These are phyloP conservation scores for Trametes gibbosa DNA, from an alignment of 768 basidiomycete genomes.

Conservation along the genomic window DNA sequence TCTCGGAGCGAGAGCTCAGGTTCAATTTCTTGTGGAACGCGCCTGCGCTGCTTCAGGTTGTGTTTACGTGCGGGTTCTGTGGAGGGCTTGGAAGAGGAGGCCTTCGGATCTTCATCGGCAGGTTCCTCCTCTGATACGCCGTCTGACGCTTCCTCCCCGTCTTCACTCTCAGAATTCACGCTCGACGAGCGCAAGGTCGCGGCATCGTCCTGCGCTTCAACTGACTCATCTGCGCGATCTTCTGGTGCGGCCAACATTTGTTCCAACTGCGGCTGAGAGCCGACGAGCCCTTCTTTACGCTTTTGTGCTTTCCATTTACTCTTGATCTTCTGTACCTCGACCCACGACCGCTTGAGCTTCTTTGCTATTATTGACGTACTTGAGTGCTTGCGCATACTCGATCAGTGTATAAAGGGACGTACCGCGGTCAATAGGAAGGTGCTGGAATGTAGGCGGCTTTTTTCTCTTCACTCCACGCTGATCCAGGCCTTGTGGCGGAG, in stretches of 20 bases:
- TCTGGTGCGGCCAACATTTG: conserved; percentile 15
- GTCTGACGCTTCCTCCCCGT: not conserved
- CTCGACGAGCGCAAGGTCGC: not conserved
- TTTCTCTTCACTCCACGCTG: conserved; percentile 43
- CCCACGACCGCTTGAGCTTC: conserved; percentile 78
- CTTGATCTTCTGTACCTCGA: conserved; percentile 73
- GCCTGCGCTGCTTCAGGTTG: not conserved
- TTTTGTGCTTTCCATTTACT: conserved; percentile 77
- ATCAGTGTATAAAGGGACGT: conserved; percentile 18
- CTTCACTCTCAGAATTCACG: not conserved
- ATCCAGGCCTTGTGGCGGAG: conserved; percentile 5
- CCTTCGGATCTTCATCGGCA: not conserved
- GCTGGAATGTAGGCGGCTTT: conserved; percentile 68
- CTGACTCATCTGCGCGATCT: not conserved
- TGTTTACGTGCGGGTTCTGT: not conserved
- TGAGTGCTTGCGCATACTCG: not conserved
- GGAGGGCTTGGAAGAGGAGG: not conserved
- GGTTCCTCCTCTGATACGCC: conserved; percentile 21
- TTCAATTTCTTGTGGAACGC: conserved; percentile 7
- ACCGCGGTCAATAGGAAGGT: conserved; percentile 66
- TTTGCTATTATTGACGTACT: conserved; percentile 49
- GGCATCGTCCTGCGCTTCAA: not conserved
- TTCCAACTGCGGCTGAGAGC: conserved; percentile 11
- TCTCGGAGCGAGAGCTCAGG: conserved; percentile 49
- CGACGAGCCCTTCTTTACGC: conserved; percentile 41